Evolutionary conservation across 2,329 filamentous ascomycete species (phyloP).

Genomic region (Curvularia sp.): DNA sequence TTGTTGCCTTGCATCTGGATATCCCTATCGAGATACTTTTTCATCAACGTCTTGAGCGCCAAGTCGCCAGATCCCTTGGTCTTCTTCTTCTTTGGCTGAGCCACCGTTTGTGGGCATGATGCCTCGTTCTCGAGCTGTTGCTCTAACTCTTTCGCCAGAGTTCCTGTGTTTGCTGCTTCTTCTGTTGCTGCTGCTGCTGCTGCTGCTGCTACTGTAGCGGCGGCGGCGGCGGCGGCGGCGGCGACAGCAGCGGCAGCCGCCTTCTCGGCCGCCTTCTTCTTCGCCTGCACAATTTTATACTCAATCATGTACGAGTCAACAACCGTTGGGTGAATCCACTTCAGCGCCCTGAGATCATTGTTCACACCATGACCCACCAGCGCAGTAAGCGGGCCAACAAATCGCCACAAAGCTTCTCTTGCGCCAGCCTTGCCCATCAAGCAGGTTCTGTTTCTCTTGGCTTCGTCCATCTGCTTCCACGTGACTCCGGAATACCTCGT

Average conservation of each 20-base stretch:
- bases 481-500: conserved; percentile 61
- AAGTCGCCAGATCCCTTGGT: conserved; percentile 14
- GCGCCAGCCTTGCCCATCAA: conserved; percentile 56
- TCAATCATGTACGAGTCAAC: conserved; percentile 56
- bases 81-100: conserved; percentile 9
- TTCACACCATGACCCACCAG: conserved; percentile 58
- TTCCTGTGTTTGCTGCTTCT: not conserved
- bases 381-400: conserved; percentile 57
- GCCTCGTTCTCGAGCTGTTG: not conserved
- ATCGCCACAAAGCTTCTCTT: conserved; percentile 54
- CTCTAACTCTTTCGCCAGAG: not conserved
- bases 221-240: no score
- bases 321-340: conserved; percentile 58
- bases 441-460: conserved; percentile 43
- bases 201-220: no score
- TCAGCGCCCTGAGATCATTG: conserved; percentile 55
- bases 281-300: conserved; percentile 9
- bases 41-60: conserved; percentile 77
- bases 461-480: conserved; percentile 49
- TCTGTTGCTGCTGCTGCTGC: not conserved
- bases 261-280: conserved; percentile 15
- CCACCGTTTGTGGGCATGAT: not conserved
- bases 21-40: conserved; percentile 81
- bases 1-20: conserved; percentile 74
- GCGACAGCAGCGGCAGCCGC: not conserved